Percentiles rank a stretch among this genome's conserved stretches.
Conservation (phyloP, 768 basidiomycete genomes). For the Pisolithus microcarpus region DNA sequence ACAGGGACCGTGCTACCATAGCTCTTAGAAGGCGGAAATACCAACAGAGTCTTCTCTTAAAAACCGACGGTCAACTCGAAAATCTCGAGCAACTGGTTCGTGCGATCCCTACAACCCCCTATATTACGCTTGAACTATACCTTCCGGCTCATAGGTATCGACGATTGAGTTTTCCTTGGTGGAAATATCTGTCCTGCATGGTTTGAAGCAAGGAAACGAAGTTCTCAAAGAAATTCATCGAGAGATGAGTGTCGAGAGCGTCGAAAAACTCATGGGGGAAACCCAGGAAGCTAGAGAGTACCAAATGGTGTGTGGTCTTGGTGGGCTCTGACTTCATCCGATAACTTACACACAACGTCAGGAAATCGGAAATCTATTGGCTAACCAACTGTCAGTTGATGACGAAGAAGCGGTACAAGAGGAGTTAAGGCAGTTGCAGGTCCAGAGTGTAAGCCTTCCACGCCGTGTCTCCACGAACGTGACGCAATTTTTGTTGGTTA, state of each 20-base stretch:
- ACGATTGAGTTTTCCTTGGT: conserved; percentile 95
- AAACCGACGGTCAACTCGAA: conserved; percentile 87
- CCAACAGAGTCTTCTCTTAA: conserved; percentile 77
- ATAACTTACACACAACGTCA: conserved; percentile 26
- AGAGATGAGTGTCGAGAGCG: conserved; percentile 85
- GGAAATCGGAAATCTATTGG: conserved; percentile 89
- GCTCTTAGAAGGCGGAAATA: conserved; percentile 90
- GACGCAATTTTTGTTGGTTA: conserved; percentile 21
- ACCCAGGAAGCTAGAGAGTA: conserved; percentile 90
- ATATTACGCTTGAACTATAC: background rate
- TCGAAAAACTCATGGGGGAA: conserved; percentile 92
- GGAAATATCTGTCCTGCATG: conserved; percentile 87
- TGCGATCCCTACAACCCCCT: conserved; percentile 6
- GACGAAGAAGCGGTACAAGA: conserved; percentile 92
- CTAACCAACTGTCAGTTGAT: conserved; percentile 73
- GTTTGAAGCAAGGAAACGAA: conserved; percentile 87
- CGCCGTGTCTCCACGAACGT: background rate
- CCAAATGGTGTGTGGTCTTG: conserved; percentile 53
- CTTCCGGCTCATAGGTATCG: conserved; percentile 56
- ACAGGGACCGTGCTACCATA: conserved; percentile 81
- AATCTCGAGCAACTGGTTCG: conserved; percentile 82
- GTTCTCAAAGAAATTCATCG: conserved; percentile 91
- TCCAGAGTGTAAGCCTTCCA: conserved; percentile 43
- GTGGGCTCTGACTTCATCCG: background rate
- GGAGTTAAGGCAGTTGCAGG: conserved; percentile 68